Evolutionary conservation across 176 grass and related monocot species (phyloP), one percentile per base, ranked within the genome.

Genomic region (Areca catechu): DNA sequence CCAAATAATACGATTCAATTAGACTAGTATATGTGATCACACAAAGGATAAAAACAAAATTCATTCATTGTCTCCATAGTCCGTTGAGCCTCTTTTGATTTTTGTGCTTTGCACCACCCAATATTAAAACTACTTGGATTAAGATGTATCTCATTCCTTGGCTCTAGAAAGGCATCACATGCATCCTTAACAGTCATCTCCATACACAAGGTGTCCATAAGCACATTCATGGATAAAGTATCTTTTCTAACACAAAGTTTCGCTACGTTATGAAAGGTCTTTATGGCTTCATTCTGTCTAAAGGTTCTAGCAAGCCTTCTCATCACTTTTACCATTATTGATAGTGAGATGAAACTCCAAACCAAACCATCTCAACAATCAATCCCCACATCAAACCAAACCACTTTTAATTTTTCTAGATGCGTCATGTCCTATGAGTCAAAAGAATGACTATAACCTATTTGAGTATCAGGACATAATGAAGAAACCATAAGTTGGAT

Each of bases 21-120:
- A 95, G 51, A 63, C 84, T 82, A 60, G 89, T 95, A 56, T 85
- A 95, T 28, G 89, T 74, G 53, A 85, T 60, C 18, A 88, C 89
- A 34, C 83, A n/a, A 95, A 28, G 89, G 84, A 24, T 16, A 75
- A 64, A 88, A 95, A 64, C 89, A 76, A 70, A 76, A 72, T 43
- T 56, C 63, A 49, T 60, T 57, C 84, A 95, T 95, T 71, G 85
- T 77, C 51, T 81, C 53, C 73, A 95, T 78, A 5, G 60, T 76
- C 28, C 81, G 56, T 34, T 56, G 55, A 76, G 74, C 84, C 57
- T 78, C 76, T 22, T 76, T 73, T 15, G 79, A 24, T 71, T 82
- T 95, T 17, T 59, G 59, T 0, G 89, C 84, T 24, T 95, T 95
- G 71, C 89, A 88, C 89, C 80, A 82, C 18, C 84, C 89, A 76